Percentiles rank a stretch among this genome's conserved stretches.
Conservation (phyloP, 2,329 filamentous ascomycete genomes). For the Colletotrichum musae region DNA sequence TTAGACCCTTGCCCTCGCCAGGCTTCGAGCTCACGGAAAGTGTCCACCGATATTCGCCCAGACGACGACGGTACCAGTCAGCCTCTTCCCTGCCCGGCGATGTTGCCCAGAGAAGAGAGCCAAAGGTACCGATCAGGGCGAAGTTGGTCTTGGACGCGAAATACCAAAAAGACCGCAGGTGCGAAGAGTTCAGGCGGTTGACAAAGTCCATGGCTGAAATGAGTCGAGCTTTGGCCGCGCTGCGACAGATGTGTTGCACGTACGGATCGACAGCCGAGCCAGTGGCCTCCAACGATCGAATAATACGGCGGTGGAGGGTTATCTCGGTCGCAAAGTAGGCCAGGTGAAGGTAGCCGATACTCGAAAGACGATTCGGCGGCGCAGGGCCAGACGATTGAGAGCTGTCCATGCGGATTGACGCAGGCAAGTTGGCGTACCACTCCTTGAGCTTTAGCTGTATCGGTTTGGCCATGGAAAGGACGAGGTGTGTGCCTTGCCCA, state of each 20-base stretch:
- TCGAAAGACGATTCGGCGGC: slow-evolving; percentile 65
- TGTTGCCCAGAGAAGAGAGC: slow-evolving; percentile 89
- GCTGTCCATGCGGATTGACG: slow-evolving; percentile 76
- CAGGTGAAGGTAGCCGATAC: slow-evolving; percentile 85
- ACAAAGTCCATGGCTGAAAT: slow-evolving; percentile 99
- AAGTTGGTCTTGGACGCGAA: slow-evolving; percentile 92
- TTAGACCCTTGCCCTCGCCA: slow-evolving; percentile 69
- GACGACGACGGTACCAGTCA: slow-evolving; percentile 88
- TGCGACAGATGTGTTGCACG: slow-evolving; percentile 91
- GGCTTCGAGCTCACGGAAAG: slow-evolving; percentile 87
- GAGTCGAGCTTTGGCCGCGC: slow-evolving; percentile 91
- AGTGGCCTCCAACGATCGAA: slow-evolving; percentile 77
- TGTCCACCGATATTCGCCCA: slow-evolving; percentile 96
- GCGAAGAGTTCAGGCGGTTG: slow-evolving; percentile 88
- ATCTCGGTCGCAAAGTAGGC: slow-evolving; percentile 97
- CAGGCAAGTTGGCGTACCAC: slow-evolving; percentile 82
- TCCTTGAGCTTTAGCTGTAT: slow-evolving; percentile 87
- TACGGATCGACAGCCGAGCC: slow-evolving; percentile 76
- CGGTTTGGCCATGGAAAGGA: slow-evolving; percentile 83
- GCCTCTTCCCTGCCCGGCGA: slow-evolving; percentile 90
- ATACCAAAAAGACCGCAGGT: slow-evolving; percentile 94
- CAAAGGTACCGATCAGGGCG: slow-evolving; percentile 94
- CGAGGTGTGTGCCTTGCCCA: slow-evolving; percentile 78
- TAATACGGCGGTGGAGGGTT: slow-evolving; percentile 90
- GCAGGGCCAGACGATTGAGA: slow-evolving; percentile 58